Evolutionary conservation across 2,329 filamentous ascomycete genomes (phyloP).

Genomic region (Neoscytalidium dimidiatum): DNA sequence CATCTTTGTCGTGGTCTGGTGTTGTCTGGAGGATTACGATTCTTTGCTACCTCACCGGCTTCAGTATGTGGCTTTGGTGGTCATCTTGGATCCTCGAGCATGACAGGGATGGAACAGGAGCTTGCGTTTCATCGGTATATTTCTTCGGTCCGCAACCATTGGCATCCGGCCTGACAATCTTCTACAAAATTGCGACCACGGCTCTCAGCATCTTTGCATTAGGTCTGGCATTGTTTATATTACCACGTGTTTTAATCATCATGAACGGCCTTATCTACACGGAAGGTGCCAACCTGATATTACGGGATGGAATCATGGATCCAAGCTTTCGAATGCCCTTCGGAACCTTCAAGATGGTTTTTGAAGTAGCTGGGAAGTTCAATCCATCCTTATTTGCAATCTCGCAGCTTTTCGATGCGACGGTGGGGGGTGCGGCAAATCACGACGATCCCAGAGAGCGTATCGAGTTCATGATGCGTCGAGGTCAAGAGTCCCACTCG

Average conservation of each 20-base stretch:
- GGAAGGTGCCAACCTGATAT: not conserved
- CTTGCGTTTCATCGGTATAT: not conserved
- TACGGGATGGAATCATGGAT: not conserved
- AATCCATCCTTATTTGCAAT: too few relatives aligned
- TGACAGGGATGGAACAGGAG: not conserved
- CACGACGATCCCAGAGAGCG: too few relatives aligned
- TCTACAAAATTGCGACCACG: not conserved
- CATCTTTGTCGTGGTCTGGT: conserved; percentile 3
- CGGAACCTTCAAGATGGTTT: too few relatives aligned
- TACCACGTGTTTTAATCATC: not conserved
- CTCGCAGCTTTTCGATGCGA: too few relatives aligned
- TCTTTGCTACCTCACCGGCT: not conserved
- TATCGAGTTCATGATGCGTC: too few relatives aligned
- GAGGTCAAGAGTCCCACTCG: too few relatives aligned
- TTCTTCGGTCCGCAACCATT: not conserved
- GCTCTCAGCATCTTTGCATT: not conserved
- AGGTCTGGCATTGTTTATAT: not conserved
- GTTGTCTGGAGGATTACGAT: not conserved
- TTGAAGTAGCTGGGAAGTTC: too few relatives aligned
- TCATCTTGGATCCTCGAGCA: not conserved
- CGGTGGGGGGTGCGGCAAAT: too few relatives aligned
- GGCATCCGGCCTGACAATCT: not conserved
- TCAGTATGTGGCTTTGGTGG: conserved; percentile 10
- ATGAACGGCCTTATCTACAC: not conserved
- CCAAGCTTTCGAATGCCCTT: too few relatives aligned